Evolutionary conservation across 2,329 filamentous ascomycete genomes (phyloP), one percentile per base, ranked within the genome.

Genomic region (Pseudocercospora eumusae): DNA sequence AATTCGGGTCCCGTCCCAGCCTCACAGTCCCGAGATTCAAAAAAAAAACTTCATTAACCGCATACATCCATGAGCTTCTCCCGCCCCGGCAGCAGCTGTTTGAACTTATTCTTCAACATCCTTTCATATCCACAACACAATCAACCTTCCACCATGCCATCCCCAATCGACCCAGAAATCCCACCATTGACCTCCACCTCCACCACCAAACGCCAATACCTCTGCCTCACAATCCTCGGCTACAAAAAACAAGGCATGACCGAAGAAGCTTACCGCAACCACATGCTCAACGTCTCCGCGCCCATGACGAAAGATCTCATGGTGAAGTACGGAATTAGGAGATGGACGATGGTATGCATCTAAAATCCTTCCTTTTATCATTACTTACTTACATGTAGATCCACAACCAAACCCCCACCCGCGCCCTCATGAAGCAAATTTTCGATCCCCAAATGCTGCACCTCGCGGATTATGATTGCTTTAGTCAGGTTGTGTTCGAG

Each of bases 381-480:
- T n/a, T n/a, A n/a, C n/a, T n/a, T n/a, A n/a, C n/a, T n/a, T n/a
- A n/a, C 20, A 13, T 31, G 7, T 50, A 81, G 79, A 79, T 80
- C 27, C 80, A 82, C 64, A 81, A 79, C 57, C 66, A 66, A 10
- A 64, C 25, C 0, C 62, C 61, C 1, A 78, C 78, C 0, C 75
- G 78, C 4, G 66, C 67, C 0, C 65, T 81, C 10, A 81, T 82
- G 79, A 56, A 64, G 10, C 64, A 74, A 56, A 68, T 83, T 0
- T 77, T 74, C 65, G 81, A 82, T 61, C 74, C 69, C 0, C 80
- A 83, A 61, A 79, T 83, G 75, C 61, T 66, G n/a, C 81, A 82
- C 54, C n/a, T 82, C 4, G 79, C 80, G 4, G 78, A 81, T 62
- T 83, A 75, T 61, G 81, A 83, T 69, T 82, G 78, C 66, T 81